Percentiles rank a stretch among this genome's conserved stretches.
Evolutionary conservation across 2,329 filamentous ascomycete genomes (phyloP).

Genomic region (Sclerotinia subarctica): DNA sequence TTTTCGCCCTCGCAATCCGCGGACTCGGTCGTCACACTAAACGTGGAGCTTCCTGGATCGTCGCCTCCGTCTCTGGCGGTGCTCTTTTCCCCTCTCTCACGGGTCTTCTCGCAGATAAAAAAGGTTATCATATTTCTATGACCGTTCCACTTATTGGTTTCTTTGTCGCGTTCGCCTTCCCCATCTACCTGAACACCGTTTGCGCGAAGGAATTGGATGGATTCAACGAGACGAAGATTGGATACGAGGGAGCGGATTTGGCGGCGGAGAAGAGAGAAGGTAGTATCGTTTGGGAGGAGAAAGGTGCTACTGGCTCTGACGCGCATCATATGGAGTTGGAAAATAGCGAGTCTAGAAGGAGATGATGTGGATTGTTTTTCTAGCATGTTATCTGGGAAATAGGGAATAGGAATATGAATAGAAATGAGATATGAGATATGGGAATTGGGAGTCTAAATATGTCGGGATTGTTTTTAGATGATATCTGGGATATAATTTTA

Average conservation of each 20-base stretch:
- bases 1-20: conserved; percentile 75
- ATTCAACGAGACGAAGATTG: conserved; percentile 40
- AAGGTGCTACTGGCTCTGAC: background rate
- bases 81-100: conserved; percentile 32
- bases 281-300: conserved; percentile 13
- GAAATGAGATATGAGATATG: too few relatives aligned
- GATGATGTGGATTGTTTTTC: background rate
- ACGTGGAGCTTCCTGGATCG: conserved; percentile 73
- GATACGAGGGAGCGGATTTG: conserved; percentile 30
- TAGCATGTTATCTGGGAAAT: background rate
- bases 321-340: conserved; percentile 8
- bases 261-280: background rate
- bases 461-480: background rate
- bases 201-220: conserved; percentile 39
- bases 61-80: conserved; percentile 41
- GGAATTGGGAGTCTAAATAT: too few relatives aligned
- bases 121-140: conserved; percentile 31
- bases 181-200: conserved; percentile 39
- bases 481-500: background rate
- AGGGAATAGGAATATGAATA: too few relatives aligned
- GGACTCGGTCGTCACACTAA: conserved; percentile 78
- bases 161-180: conserved; percentile 39
- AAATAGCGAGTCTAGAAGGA: background rate
- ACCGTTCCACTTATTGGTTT: conserved; percentile 38
- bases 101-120: conserved; percentile 21